Evolutionary conservation across 2,329 filamentous ascomycete species (phyloP), one percentile per base, ranked within the genome.

Genomic region (Coleophoma cylindrospora): DNA sequence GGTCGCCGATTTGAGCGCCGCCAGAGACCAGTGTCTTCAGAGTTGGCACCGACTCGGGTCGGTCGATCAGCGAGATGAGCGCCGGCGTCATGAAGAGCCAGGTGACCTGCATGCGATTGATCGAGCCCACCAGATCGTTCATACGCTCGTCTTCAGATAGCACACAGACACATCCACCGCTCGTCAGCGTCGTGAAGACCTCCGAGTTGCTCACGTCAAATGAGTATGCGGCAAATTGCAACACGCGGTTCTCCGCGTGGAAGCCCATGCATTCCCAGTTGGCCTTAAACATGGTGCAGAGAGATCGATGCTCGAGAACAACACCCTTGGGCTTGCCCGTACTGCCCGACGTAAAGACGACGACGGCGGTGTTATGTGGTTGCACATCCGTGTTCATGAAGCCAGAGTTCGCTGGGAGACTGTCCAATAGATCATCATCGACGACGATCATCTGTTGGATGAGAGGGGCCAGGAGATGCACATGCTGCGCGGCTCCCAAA

Each of bases 151-250:
- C 62, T 22, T 72, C 68, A 0, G 65, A 67, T 1, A 69, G 68
- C 8, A 73, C 62, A 41, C 70, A 73, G 3, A 73, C 59, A 46
- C 65, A 68, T 8, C 66, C 70, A 33, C 71, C 70, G 22, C 62
- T 52, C 17, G 63, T 61, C 12, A 74, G 60, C 3, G 58, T 52
- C 9, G 47, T 48, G 3, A 64, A 47, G 12, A 57, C 72, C 19
- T 57, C 60, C 2, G 64, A 58, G 38, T 70, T 70, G 61, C 71
- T 70, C 47, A 59, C 61, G 43, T 59, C 73, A 21, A 70, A 68
- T 43, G 64, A 72, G 45, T 61, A 69, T 1, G 64, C 55, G 21
- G 57, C 55, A 50, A 62, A 65, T 48, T 65, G 51, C 12, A 57
- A 51, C 4, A 59, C 53, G 2, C 59, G 47, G 6, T 51, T 54